A percentile compares a stretch with the other conserved stretches of the same genome.
These are phyloP conservation scores for Physcia stellaris DNA, from an alignment of 495 filamentous ascomycete species.

Conservation along the genomic window DNA sequence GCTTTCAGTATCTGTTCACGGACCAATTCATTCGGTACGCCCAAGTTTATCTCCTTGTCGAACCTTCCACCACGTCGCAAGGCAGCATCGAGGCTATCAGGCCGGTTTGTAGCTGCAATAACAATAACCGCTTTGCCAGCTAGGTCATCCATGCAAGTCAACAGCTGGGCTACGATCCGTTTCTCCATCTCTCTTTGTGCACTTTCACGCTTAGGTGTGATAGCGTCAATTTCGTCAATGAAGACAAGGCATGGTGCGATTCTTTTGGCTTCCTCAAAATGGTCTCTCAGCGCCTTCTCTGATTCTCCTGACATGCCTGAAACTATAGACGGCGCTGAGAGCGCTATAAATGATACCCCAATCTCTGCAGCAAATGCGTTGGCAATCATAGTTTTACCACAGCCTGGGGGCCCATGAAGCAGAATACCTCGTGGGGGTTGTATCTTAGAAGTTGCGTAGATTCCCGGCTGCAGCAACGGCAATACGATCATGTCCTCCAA, in stretches of 20 bases:
- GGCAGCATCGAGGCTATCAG: slow-evolving; percentile 80
- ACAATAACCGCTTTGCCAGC: slow-evolving; percentile 87
- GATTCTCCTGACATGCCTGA: slow-evolving; percentile 95
- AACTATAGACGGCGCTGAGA: slow-evolving; percentile 79
- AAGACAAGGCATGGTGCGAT: slow-evolving; percentile 88
- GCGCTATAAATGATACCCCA: slow-evolving; percentile 73
- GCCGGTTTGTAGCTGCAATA: slow-evolving; percentile 84
- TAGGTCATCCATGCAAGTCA: slow-evolving; percentile 79
- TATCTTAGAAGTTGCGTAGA: slow-evolving; percentile 43
- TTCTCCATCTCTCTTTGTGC: slow-evolving; percentile 97
- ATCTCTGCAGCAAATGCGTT: slow-evolving; percentile 80
- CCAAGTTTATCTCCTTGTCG: slow-evolving; percentile 86
- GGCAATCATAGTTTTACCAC: slow-evolving; percentile 89
- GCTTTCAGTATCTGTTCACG: slow-evolving; percentile 74
- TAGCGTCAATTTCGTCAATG: slow-evolving; percentile 93
- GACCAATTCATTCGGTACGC: slow-evolving; percentile 77
- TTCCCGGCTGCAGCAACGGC: slow-evolving; percentile 61
- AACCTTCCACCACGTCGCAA: slow-evolving; percentile 78
- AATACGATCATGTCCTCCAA: slow-evolving; percentile 71
- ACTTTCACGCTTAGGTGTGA: slow-evolving; percentile 85
- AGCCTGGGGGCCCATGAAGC: slow-evolving; percentile 85
- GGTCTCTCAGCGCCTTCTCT: slow-evolving; percentile 82
- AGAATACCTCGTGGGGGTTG: slow-evolving; percentile 78
- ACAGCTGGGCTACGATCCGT: slow-evolving; percentile 82
- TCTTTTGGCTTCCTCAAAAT: slow-evolving; percentile 77